phyloP scores from a whole-genome alignment of 2,329 filamentous ascomycete species.

The Diaporthe sp. region DNA sequence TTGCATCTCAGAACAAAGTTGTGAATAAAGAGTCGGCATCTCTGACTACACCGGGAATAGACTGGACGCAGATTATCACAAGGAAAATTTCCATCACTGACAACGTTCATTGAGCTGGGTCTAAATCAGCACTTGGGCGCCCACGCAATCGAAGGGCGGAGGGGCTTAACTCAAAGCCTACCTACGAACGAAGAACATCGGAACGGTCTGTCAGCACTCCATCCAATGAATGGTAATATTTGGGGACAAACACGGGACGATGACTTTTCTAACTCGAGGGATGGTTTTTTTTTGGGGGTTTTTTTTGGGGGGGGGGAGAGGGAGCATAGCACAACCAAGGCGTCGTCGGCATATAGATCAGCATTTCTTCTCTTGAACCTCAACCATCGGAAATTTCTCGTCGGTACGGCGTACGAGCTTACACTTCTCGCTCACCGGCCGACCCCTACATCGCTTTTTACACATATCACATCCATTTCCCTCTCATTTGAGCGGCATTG shows the following conservation, averaged over 20 bases:
- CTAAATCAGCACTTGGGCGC: not conserved
- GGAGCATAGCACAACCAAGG: slow-evolving; percentile 21
- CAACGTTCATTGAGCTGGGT: not conserved
- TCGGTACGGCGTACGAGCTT: not conserved
- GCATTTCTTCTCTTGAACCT: slow-evolving; percentile 2
- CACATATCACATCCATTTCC: not conserved
- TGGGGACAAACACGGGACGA: not conserved
- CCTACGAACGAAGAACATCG: not conserved
- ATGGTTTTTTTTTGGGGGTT: not conserved
- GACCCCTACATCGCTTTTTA: not conserved
- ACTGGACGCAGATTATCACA: not conserved
- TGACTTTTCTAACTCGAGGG: not conserved
- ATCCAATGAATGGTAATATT: not conserved
- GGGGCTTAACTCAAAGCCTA: not conserved
- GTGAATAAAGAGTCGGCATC: not conserved
- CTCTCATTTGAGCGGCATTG: slow-evolving; percentile 14
- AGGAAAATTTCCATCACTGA: not conserved
- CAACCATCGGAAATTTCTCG: not conserved
- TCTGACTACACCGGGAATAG: not conserved
- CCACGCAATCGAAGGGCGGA: not conserved
- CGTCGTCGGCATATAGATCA: slow-evolving; percentile 27
- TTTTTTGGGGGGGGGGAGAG: not conserved
- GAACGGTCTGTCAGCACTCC: not conserved
- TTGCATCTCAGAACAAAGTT: not conserved
- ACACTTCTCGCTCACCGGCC: not conserved